phyloP scores from a whole-genome alignment of 805 yeast genomes.

The Saccharomycopsis selenospora region DNA sequence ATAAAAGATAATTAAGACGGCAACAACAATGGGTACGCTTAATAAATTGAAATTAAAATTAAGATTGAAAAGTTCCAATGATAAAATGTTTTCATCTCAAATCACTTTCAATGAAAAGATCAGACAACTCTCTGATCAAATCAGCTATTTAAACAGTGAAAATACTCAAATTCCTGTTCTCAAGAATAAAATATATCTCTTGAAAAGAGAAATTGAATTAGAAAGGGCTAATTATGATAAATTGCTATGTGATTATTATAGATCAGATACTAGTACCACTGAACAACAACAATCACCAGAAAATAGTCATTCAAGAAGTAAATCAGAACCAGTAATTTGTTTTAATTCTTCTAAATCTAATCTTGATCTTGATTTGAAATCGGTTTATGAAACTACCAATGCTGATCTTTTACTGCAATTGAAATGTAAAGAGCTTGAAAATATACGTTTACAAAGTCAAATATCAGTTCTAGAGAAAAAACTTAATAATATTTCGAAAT shows the following conservation, averaged over 20 bases:
- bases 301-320: neutral
- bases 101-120: neutral
- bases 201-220: neutral
- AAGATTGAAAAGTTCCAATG: neutral
- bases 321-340: neutral
- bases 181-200: neutral
- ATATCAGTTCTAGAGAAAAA: neutral
- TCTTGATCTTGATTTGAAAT: slow-evolving; percentile 5
- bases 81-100: neutral
- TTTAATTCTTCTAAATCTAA: slow-evolving; percentile 4
- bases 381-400: slow-evolving; percentile 17
- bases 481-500: too few species aligned
- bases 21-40: neutral
- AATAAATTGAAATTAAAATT: neutral
- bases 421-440: slow-evolving; percentile 13
- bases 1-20: too few species aligned
- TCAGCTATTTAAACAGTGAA: slow-evolving; percentile 2
- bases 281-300: too few species aligned
- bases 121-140: neutral
- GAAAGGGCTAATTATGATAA: neutral
- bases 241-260: neutral
- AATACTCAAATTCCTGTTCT: neutral
- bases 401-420: slow-evolving; percentile 12
- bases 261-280: too few species aligned
- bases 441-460: slow-evolving; percentile 1